Base-by-base conservation (phyloP, 345 rosid genomes). In the Chamaenerion angustifolium region DNA sequence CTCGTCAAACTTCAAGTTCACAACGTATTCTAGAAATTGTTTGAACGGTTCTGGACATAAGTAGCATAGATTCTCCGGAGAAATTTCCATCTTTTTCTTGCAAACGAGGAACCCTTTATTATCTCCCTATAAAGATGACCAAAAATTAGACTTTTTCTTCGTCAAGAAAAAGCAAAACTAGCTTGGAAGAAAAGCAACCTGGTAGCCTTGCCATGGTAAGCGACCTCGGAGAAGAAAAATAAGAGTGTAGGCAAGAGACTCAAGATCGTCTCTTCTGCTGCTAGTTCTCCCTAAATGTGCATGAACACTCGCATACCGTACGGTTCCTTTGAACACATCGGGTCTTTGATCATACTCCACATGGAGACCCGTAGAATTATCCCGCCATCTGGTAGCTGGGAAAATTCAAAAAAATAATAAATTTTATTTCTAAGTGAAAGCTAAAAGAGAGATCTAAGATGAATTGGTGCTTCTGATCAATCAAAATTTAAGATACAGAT, bases 231-330 rank as follows among this genome's bases (percentile, higher is more conserved):
- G 52, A 13, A 56, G 60, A 16, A 56, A 56, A 15, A 48, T 19
- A 10, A 56, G 45, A 11, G 44, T 11, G 51, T 56, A 48, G 15
- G 45, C 53, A n/a, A 40, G 23, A 0, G 60, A 56, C 31, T 56
- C 60, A 37, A 56, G 53, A 48, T 48, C 46, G 21, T 56, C 60
- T 48, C 60, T 56, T 48, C 61, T 48, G 43, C 53, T 57, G 41
- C 3, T 43, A 46, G 60, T 57, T 57, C 54, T 46, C 14, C 53
- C 46, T 16, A 56, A 41, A 41, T 17, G 60, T 46, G 60, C 60
- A 56, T 48, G 60, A 13, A 56, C 46, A 21, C 60, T 56, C 1
- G 46, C 53, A 18, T 46, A 56, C 1, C 3, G 40, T 35, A 41
- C 46, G 14, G 52, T 56, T 47, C 60, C 60, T 43, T 51, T 56